Evolutionary conservation across 2,329 filamentous ascomycete species (phyloP).

Genomic region (Lecanicillium sp.): DNA sequence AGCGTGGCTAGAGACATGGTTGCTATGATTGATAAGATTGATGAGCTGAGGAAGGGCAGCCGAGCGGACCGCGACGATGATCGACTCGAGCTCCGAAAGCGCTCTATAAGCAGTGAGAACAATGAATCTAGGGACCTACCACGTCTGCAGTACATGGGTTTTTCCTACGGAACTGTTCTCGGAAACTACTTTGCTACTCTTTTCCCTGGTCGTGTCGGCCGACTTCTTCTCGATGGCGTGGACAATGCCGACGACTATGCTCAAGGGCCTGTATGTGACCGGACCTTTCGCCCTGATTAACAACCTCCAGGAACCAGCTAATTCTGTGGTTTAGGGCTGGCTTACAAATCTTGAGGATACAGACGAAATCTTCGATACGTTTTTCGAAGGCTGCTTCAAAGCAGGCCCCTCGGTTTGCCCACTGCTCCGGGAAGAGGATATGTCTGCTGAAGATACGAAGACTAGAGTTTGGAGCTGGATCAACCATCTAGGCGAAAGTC

Average conservation of each 20-base stretch:
- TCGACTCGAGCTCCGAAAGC: conserved; percentile 1
- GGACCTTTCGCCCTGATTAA: neutral
- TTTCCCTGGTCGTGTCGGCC: conserved; percentile 27
- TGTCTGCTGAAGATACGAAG: no score
- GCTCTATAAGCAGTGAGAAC: no score
- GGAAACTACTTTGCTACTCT: conserved; percentile 27
- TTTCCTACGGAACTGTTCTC: conserved; percentile 36
- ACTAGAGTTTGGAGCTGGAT: no score
- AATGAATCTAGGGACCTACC: conserved; percentile 8
- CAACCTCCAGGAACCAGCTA: no score
- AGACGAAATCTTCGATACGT: no score
- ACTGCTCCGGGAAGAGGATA: no score
- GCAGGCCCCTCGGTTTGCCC: no score
- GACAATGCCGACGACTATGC: conserved; percentile 28
- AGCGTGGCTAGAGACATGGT: conserved; percentile 35
- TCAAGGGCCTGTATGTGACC: conserved; percentile 15
- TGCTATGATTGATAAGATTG: conserved; percentile 31
- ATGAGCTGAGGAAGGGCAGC: conserved; percentile 20
- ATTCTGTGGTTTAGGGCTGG: no score
- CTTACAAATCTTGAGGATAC: conserved; percentile 20
- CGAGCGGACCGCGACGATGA: neutral
- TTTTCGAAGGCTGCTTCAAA: no score
- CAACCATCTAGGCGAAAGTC: conserved; percentile 17
- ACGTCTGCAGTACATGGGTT: conserved; percentile 39
- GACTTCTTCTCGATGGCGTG: conserved; percentile 33